Conservation (phyloP, 805 yeast species). For the Komagataella pastoris region DNA sequence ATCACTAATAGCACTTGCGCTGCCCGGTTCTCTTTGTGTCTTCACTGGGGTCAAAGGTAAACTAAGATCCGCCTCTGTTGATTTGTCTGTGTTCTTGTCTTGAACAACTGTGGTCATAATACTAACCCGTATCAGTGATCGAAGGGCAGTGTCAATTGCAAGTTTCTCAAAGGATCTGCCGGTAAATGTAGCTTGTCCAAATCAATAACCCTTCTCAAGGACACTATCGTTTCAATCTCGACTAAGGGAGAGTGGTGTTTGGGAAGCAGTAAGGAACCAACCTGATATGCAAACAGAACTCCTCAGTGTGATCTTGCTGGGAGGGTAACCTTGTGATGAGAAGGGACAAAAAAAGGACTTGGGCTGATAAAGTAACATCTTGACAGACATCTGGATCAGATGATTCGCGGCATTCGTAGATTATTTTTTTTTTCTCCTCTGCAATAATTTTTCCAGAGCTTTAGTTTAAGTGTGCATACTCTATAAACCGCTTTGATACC, state of each 20-base stretch:
- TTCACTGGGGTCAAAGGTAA: not conserved
- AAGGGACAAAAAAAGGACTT: not conserved
- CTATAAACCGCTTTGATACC: not conserved
- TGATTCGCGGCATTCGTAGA: not conserved
- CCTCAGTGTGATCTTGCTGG: not conserved
- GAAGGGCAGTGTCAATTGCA: not conserved
- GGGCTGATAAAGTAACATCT: not conserved
- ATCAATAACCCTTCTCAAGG: not conserved
- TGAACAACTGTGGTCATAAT: not conserved
- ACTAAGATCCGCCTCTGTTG: not conserved
- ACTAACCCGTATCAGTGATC: not conserved
- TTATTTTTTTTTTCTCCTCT: not conserved
- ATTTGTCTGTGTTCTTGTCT: slow-evolving; percentile 1
- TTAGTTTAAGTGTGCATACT: not conserved
- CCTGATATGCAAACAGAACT: not conserved
- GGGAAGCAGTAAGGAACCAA: not conserved
- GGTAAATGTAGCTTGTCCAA: not conserved
- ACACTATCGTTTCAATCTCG: not conserved
- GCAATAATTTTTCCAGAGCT: not conserved
- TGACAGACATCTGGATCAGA: not conserved
- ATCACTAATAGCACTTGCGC: slow-evolving; percentile 3
- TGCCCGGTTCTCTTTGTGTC: not conserved
- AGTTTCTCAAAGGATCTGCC: not conserved
- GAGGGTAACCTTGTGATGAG: not conserved
- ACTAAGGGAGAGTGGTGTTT: not conserved